A percentile compares a stretch with the other conserved stretches of the same genome.
Conservation (phyloP, 1,284 basidiomycete genomes). For the Moesziomyces parantarcticus region DNA sequence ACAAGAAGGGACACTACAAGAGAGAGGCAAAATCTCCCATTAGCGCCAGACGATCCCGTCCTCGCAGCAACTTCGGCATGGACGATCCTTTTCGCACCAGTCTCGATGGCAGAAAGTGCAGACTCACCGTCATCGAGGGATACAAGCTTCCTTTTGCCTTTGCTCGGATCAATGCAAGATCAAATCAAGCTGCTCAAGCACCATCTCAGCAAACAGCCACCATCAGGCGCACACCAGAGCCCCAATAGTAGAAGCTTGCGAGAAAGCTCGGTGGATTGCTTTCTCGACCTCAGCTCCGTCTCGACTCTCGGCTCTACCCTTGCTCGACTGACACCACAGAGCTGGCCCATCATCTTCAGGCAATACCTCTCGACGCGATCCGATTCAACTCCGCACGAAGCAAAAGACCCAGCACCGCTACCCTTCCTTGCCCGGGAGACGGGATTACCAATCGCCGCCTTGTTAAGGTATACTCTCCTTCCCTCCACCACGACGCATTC, state of each 20-base stretch:
- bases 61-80: background rate
- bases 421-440: conserved; percentile 20
- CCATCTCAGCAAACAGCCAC: background rate
- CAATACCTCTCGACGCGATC: background rate
- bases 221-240: no score
- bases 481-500: background rate
- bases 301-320: conserved; percentile 3
- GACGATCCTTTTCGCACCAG: conserved; percentile 19
- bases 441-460: conserved; percentile 23
- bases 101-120: background rate
- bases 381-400: no score
- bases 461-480: conserved; percentile 7
- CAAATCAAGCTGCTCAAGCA: conserved; percentile 5
- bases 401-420: background rate
- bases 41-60: no score
- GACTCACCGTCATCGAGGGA: no score
- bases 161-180: conserved; percentile 6
- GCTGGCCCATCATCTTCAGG: conserved; percentile 18
- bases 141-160: conserved; percentile 8
- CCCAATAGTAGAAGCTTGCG: background rate
- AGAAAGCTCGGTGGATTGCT: background rate
- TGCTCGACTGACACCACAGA: conserved; percentile 17
- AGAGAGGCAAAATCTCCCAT: no score
- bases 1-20: no score
- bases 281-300: conserved; percentile 24